Evolutionary conservation across 1,139 yeast genomes (phyloP), one percentile per base, ranked within the genome.

Genomic region (Pichia sp.): DNA sequence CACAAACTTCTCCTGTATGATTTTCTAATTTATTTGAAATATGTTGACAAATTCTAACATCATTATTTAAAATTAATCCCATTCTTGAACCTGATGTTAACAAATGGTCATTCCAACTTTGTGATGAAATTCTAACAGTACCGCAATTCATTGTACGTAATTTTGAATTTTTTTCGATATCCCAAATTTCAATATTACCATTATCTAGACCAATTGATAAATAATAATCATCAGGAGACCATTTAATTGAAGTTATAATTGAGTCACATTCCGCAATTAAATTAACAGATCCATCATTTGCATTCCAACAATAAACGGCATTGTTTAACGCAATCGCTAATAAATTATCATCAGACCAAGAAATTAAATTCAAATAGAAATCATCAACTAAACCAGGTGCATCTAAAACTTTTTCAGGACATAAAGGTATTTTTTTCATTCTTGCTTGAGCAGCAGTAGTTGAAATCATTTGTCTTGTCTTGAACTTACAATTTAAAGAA

Each of bases 341-440:
- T 42, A 82, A 69, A 61, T 91, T 88, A 27, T 80, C 78, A 55
- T 69, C 68, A 4, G 96, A 88, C 98, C 98, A 91, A 47, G 91
- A 80, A 45, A 91, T 65, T 40, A 91, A 67, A 60, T 88, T 89
- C 42, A 89, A 71, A 61, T 91, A 91, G 61, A 88, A 93, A 64
- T 91, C 98, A 61, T 91, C 96, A 28, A 83, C 75, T 43, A 89
- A 72, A 0, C 96, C 96, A 0, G 98, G 99, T 0, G 98, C 98
- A 64, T 91, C 99, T 36, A 91, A 70, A 1, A 91, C 95, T 51
- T 95, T 74, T 53, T 87, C 96, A 1, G 98, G 97, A 14, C 88
- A 87, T 0, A 87, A 78, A 13, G 95, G 88, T 33, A 91, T 75
- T 53, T 81, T 83, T 51, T 95, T 66, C 34, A 74, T 60, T 52